These are phyloP conservation scores for Pascua guehoae DNA, from an alignment of 1,284 basidiomycete species.

Conservation along the genomic window DNA sequence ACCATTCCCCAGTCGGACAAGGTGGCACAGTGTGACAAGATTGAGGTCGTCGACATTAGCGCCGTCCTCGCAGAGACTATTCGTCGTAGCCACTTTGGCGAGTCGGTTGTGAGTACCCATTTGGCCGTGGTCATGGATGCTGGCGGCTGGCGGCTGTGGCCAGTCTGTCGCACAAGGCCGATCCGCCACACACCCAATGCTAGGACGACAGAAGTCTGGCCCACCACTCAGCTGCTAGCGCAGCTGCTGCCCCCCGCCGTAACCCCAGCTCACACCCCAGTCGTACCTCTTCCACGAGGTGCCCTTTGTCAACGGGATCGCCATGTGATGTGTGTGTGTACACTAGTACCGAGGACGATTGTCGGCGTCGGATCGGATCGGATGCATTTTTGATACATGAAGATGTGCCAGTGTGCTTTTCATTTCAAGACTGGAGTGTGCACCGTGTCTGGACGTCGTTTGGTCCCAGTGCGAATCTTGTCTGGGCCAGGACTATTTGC, in stretches of 20 bases:
- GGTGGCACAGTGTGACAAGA: constrained; percentile 70
- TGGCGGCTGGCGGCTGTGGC: background rate
- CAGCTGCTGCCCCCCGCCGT: background rate
- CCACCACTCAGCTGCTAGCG: no score
- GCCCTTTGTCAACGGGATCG: constrained; percentile 38
- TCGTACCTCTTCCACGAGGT: constrained; percentile 53
- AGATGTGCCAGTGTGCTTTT: no score
- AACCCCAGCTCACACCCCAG: constrained; percentile 16
- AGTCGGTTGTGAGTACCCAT: constrained; percentile 45
- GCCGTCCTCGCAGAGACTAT: constrained; percentile 96
- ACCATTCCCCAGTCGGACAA: constrained; percentile 89
- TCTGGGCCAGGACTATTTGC: no score
- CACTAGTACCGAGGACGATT: background rate
- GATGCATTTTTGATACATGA: no score
- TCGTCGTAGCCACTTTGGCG: constrained; percentile 61
- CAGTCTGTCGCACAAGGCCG: no score
- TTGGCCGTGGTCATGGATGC: background rate
- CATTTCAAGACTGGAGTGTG: no score
- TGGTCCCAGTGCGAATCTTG: no score
- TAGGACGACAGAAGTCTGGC: no score
- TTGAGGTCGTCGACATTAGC: constrained; percentile 94
- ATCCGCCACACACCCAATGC: no score
- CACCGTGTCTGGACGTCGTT: no score
- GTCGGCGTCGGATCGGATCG: no score
- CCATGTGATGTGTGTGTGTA: background rate